Percentiles rank a stretch among this genome's conserved stretches.
Conservation (phyloP, 2,329 filamentous ascomycete genomes). For the Trichoderma gracile region DNA sequence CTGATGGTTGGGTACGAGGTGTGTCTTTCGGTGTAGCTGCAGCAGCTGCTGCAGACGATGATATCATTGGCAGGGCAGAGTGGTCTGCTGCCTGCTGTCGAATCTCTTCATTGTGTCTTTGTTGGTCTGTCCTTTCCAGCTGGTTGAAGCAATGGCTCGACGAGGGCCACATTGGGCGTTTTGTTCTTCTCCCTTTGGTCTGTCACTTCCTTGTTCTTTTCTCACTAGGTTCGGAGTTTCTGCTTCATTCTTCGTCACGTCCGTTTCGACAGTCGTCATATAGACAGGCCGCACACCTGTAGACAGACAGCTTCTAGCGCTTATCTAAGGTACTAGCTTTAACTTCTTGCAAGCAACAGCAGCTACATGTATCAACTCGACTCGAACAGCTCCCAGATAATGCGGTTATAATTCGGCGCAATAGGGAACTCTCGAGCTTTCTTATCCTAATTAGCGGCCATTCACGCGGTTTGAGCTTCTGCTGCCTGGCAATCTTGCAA, state of each 20-base stretch:
- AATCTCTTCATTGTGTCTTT: not conserved
- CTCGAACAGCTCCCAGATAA: not conserved
- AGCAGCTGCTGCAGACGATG: not conserved
- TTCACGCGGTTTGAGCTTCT: not conserved
- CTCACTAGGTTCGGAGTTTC: not conserved
- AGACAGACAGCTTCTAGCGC: not conserved
- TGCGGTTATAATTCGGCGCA: slow-evolving; percentile 21
- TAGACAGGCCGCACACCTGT: not conserved
- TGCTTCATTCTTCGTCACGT: not conserved
- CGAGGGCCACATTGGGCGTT: no score
- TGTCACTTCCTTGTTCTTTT: not conserved
- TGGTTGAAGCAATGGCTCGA: no score
- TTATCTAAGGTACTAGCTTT: not conserved
- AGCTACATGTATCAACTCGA: not conserved
- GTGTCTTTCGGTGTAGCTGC: slow-evolving; percentile 44
- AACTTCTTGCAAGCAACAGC: not conserved
- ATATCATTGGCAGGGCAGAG: not conserved
- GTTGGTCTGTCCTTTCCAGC: not conserved
- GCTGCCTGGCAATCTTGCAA: slow-evolving; percentile 6
- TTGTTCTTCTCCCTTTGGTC: not conserved
- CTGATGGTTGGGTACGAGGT: slow-evolving; percentile 46
- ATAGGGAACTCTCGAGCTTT: no score
- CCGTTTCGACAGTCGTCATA: no score
- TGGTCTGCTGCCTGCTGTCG: not conserved
- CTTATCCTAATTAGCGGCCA: no score